Evolutionary conservation across 768 basidiomycete species (phyloP), one percentile per base, ranked within the genome.

Genomic region (Coprinopsis marcescibilis): DNA sequence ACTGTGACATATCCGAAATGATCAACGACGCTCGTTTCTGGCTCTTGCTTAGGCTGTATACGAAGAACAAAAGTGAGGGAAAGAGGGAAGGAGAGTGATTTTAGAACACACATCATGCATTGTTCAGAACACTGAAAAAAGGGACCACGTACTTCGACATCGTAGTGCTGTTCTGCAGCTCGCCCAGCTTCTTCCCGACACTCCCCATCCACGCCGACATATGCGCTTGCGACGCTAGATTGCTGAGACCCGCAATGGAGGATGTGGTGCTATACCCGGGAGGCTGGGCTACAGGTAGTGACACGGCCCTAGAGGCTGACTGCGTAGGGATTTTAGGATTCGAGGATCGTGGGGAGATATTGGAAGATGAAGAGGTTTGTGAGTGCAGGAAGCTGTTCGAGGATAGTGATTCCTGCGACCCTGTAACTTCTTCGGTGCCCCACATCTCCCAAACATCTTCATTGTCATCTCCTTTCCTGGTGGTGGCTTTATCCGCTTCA

Each of bases 181-280:
- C 25, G 11, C 41, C 41, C 6, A 43, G 19, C 41, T 43, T 43
- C 26, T 43, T 43, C 7, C 41, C 41, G 4, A 43, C 41, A 4
- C 26, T 7, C 11, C 30, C 41, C 24, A 43, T 43, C 41, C 41
- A 30, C 35, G 11, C 35, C 35, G 29, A 11, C 11, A 11, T 17
- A 58, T 38, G 66, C 53, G 62, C 54, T 42, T 61, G 63, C 33
- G 62, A 54, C 36, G 43, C 49, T 35, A 48, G 43, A 33, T 38
- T 40, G 39, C 41, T 52, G 45, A 32, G 39, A 17, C 29, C 51
- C 41, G 48, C 47, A 19, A 35, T 44, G 8, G 53, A 47, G 17
- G 33, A 34, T 12, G 25, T 27, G 13, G 20, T 37, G 34, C 21
- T 17, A 10, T n/a, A 10, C 30, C 30, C 30, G 10, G 6, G 35